A percentile compares a stretch with the other conserved stretches of the same genome.
Conservation (phyloP, 2,329 filamentous ascomycete species). For the Exophiala calicioides region DNA sequence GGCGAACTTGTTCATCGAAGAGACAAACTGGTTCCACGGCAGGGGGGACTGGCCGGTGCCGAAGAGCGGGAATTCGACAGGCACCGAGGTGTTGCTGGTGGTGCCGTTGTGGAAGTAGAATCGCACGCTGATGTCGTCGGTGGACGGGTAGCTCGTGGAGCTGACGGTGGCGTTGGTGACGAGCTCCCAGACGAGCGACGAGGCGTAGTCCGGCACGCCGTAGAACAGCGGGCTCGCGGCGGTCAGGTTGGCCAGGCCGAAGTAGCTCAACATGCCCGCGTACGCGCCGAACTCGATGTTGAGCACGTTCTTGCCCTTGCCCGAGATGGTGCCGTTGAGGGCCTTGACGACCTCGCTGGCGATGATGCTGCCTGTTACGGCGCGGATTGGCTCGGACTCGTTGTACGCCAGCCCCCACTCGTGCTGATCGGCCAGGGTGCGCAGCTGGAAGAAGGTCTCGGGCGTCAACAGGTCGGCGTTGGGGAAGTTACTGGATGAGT, state of each 20-base stretch:
- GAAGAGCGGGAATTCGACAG: constrained; percentile 59
- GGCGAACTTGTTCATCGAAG: constrained; percentile 65
- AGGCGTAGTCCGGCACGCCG: constrained; percentile 81
- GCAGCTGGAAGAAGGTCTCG: constrained; percentile 67
- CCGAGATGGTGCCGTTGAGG: constrained; percentile 44
- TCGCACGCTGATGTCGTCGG: constrained; percentile 55
- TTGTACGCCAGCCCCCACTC: constrained; percentile 86
- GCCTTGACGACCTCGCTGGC: constrained; percentile 60
- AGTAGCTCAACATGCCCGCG: constrained; percentile 62
- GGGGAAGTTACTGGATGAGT: constrained; percentile 59
- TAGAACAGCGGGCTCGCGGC: constrained; percentile 63
- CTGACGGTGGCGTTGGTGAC: constrained; percentile 52
- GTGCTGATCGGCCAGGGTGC: constrained; percentile 73
- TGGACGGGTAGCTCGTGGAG: constrained; percentile 44
- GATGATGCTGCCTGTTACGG: constrained; percentile 63
- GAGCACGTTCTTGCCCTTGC: constrained; percentile 42
- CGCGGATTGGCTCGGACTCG: constrained; percentile 49
- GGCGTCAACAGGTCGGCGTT: constrained; percentile 56
- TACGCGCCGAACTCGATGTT: constrained; percentile 64
- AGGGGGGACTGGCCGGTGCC: constrained; percentile 59
- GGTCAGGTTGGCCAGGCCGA: constrained; percentile 58
- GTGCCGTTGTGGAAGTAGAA: constrained; percentile 67
- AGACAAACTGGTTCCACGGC: constrained; percentile 68
- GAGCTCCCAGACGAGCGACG: constrained; percentile 76
- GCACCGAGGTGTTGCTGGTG: constrained; percentile 46